Conservation (phyloP, 2,329 filamentous ascomycete genomes). For the Chaetomium olivaceum region DNA sequence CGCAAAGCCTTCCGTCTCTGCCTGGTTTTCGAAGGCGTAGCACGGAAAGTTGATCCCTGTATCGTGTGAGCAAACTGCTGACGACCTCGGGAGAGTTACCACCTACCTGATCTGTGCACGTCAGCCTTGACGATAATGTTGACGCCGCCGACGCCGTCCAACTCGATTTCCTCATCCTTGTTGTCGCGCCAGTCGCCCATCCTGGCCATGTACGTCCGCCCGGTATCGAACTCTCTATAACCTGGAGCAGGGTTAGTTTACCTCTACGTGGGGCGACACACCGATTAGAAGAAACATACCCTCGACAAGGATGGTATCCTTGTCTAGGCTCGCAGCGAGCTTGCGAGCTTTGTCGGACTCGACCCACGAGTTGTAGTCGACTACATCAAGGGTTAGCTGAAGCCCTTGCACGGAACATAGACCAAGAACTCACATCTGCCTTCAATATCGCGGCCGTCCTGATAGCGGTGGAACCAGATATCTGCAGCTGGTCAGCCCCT, state of each 20-base stretch:
- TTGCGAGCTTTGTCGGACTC: slow-evolving; percentile 84
- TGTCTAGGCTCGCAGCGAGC: slow-evolving; percentile 70
- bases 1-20: slow-evolving; percentile 96
- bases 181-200: slow-evolving; percentile 93
- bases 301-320: slow-evolving; percentile 84
- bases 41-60: slow-evolving; percentile 94
- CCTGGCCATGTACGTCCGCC: slow-evolving; percentile 81
- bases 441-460: slow-evolving; percentile 81
- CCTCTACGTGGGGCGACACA: neutral
- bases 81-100: neutral
- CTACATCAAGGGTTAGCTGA: slow-evolving; percentile 47
- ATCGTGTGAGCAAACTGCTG: neutral
- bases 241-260: slow-evolving; percentile 49
- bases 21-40: slow-evolving; percentile 98
- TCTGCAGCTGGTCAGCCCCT: slow-evolving; percentile 56
- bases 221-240: slow-evolving; percentile 91
- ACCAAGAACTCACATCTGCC: slow-evolving; percentile 72
- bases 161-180: slow-evolving; percentile 86
- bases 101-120: slow-evolving; percentile 82
- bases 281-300: slow-evolving; percentile 53
- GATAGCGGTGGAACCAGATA: slow-evolving; percentile 94
- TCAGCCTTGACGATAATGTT: slow-evolving; percentile 98
- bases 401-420: slow-evolving; percentile 48
- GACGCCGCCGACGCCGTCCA: slow-evolving; percentile 95
- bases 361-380: slow-evolving; percentile 99